A percentile compares a stretch with the other conserved stretches of the same genome.
phyloP scores from a whole-genome alignment of 192 early-diverging fungal species.

The Allomyces macrogynus region DNA sequence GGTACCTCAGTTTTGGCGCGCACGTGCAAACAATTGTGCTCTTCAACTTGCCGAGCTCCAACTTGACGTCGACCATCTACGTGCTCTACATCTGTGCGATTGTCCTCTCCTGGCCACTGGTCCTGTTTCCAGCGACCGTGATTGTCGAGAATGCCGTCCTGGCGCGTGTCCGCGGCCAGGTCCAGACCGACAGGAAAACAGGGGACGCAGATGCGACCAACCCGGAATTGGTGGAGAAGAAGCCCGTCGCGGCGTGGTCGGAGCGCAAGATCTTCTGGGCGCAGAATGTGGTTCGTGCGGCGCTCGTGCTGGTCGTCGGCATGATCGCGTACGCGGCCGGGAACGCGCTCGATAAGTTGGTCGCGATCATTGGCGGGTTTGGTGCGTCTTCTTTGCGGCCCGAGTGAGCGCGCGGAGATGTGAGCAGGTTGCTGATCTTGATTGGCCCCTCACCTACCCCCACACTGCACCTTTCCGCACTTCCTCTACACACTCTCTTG shows the following conservation, averaged over 20 bases:
- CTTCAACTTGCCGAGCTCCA: conserved; percentile 38
- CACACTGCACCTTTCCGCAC: too few species aligned
- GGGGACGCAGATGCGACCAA: conserved; percentile 25
- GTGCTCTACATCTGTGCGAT: conserved; percentile 55
- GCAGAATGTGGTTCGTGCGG: conserved; percentile 42
- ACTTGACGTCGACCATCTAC: conserved; percentile 30
- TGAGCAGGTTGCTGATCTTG: too few species aligned
- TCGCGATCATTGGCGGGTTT: conserved; percentile 31
- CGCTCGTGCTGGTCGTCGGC: conserved; percentile 32
- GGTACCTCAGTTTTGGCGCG: conserved; percentile 48
- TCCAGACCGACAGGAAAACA: conserved; percentile 6
- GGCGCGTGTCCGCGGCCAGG: conserved; percentile 1
- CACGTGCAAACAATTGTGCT: conserved; percentile 53
- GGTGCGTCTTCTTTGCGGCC: conserved; percentile 5
- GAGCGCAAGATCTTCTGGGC: conserved; percentile 41
- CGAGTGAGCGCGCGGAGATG: too few species aligned
- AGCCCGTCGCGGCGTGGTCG: conserved; percentile 25
- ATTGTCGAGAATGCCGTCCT: conserved; percentile 48
- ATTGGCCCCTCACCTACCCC: too few species aligned
- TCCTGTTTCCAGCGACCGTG: conserved; percentile 48
- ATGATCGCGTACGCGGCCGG: conserved; percentile 26
- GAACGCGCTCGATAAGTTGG: conserved; percentile 50
- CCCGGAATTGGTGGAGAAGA: conserved; percentile 23
- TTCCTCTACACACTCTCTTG: too few species aligned
- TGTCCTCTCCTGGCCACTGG: conserved; percentile 49